phyloP scores from a whole-genome alignment of 2,329 filamentous ascomycete species.

The Dothistroma septosporum region DNA sequence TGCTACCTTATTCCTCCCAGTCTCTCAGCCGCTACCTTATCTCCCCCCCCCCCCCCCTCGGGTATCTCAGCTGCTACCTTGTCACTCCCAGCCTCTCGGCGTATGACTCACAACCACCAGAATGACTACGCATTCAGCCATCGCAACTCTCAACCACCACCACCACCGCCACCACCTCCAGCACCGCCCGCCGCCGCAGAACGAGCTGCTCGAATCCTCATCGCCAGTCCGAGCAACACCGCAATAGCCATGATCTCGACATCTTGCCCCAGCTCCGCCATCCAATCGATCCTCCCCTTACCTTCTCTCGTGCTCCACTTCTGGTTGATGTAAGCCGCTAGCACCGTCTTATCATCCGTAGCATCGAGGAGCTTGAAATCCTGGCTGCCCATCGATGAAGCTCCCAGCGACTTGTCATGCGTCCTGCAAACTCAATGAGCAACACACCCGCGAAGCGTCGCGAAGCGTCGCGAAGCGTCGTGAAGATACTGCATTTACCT shows the following conservation, averaged over 20 bases:
- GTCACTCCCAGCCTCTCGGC: too few relatives aligned
- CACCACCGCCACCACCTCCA: neutral
- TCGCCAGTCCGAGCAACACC: neutral
- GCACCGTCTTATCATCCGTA: neutral
- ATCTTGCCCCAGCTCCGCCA: neutral
- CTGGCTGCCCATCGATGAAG: neutral
- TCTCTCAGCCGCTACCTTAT: too few relatives aligned
- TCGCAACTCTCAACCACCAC: too few relatives aligned
- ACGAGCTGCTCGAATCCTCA: neutral
- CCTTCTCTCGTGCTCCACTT: neutral
- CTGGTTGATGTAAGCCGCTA: neutral
- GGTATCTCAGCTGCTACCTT: too few relatives aligned
- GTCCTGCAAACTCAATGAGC: neutral
- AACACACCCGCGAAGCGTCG: neutral
- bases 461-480: neutral
- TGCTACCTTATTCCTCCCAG: too few relatives aligned
- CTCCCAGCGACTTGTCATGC: neutral
- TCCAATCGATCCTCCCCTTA: neutral
- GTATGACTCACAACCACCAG: too few relatives aligned
- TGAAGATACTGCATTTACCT: neutral
- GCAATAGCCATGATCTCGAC: neutral
- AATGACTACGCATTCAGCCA: too few relatives aligned
- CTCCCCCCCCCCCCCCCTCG: too few relatives aligned
- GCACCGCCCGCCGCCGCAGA: neutral
- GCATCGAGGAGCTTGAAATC: slow-evolving; percentile 1